These are phyloP conservation scores for Ophiostoma sp. DNA, from an alignment of 2,329 filamentous ascomycete genomes.

Conservation along the genomic window DNA sequence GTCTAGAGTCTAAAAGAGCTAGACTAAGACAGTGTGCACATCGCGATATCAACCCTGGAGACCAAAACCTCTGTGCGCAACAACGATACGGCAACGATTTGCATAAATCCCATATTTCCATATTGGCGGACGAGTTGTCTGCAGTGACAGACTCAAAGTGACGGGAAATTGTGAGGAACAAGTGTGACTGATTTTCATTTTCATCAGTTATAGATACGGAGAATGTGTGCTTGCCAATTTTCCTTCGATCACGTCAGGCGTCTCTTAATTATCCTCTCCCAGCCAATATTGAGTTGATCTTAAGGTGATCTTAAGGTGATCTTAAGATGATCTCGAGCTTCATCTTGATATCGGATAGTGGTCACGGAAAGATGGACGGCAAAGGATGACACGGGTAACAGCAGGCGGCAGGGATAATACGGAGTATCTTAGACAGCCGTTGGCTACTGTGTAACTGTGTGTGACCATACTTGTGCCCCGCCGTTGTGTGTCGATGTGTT, in stretches of 20 bases:
- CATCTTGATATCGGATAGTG: not conserved
- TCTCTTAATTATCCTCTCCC: not conserved
- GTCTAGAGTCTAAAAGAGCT: constrained; percentile 3
- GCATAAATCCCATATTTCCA: not conserved
- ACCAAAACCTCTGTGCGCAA: constrained; percentile 9
- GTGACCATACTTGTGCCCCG: too few species aligned
- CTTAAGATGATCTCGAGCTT: not conserved
- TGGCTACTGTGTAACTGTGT: not conserved
- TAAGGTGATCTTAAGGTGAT: not conserved
- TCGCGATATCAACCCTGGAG: constrained; percentile 16
- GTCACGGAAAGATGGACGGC: not conserved
- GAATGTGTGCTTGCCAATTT: not conserved
- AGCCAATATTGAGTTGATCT: not conserved
- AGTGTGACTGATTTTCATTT: not conserved
- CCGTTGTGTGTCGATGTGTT: not conserved
- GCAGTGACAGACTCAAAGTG: not conserved
- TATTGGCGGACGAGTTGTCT: not conserved
- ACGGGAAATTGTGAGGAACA: constrained; percentile 5
- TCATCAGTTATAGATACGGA: not conserved
- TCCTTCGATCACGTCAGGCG: not conserved
- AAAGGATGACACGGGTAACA: not conserved
- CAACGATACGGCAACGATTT: constrained; percentile 10
- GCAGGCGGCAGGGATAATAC: too few species aligned
- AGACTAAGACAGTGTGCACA: constrained; percentile 21
- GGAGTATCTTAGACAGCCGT: not conserved